Evolutionary conservation across 2,329 filamentous ascomycete genomes (phyloP).

Genomic region (Fusarium falciforme): DNA sequence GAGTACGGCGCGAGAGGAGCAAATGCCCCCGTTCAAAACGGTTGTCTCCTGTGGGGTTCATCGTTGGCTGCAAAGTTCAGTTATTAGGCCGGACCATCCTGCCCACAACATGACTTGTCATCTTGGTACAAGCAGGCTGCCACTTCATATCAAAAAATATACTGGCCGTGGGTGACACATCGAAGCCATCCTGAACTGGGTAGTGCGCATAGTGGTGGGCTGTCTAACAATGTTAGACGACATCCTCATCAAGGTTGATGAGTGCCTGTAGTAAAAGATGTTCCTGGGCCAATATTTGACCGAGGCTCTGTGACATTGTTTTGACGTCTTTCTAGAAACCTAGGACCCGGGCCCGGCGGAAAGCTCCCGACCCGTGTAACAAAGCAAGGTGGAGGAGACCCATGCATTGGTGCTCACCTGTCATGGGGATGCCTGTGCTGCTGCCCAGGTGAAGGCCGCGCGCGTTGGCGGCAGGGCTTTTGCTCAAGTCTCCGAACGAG

Average conservation of each 20-base stretch:
- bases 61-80: slow-evolving; percentile 31
- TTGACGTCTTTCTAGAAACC: slow-evolving; percentile 25
- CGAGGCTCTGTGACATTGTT: slow-evolving; percentile 5
- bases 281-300: slow-evolving; percentile 3
- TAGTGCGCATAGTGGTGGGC: not conserved
- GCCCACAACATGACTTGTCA: slow-evolving; percentile 34
- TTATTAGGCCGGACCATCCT: slow-evolving; percentile 28
- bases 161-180: not conserved
- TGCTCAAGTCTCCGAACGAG: not conserved
- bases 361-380: slow-evolving; percentile 25
- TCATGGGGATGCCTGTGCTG: slow-evolving; percentile 24
- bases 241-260: not conserved
- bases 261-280: not conserved
- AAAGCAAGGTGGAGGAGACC: slow-evolving; percentile 12
- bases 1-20: slow-evolving; percentile 6
- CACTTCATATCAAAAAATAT: not conserved
- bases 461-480: slow-evolving; percentile 3
- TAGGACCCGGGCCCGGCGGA: slow-evolving; percentile 15
- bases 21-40: not conserved
- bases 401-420: slow-evolving; percentile 20
- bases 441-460: not conserved
- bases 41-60: slow-evolving; percentile 28
- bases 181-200: not conserved
- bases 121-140: slow-evolving; percentile 1
- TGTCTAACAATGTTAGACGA: not conserved